A percentile compares a stretch with the other conserved stretches of the same genome.
phyloP scores from a whole-genome alignment of 2,329 filamentous ascomycete species.

The Phialocephala subalpina region DNA sequence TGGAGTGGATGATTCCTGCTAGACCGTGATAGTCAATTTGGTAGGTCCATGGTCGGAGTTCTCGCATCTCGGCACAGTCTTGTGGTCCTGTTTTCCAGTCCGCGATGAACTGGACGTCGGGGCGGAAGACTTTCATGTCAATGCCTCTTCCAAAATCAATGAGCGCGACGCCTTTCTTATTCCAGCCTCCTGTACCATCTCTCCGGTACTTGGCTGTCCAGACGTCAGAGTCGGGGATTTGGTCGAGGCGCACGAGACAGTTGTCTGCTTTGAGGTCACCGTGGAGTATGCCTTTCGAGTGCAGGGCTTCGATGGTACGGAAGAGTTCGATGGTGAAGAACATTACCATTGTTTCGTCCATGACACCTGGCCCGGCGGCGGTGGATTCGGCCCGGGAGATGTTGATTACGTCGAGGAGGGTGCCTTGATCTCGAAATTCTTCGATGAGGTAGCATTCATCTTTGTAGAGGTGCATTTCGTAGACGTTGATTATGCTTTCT shows the following conservation, averaged over 20 bases:
- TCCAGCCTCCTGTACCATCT: slow-evolving; percentile 82
- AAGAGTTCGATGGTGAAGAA: slow-evolving; percentile 94
- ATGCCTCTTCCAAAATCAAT: slow-evolving; percentile 97
- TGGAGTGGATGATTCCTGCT: slow-evolving; percentile 84
- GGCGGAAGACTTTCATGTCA: slow-evolving; percentile 85
- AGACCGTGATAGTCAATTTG: slow-evolving; percentile 97
- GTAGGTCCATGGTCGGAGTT: slow-evolving; percentile 94
- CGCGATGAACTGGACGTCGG: slow-evolving; percentile 86
- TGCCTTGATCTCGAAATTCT: slow-evolving; percentile 88
- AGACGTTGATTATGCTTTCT: slow-evolving; percentile 81
- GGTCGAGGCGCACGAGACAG: slow-evolving; percentile 84
- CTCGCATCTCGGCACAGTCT: slow-evolving; percentile 95
- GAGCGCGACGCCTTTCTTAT: slow-evolving; percentile 78
- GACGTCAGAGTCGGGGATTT: slow-evolving; percentile 50
- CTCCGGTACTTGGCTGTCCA: slow-evolving; percentile 73
- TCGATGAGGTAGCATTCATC: slow-evolving; percentile 92
- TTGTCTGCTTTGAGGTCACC: slow-evolving; percentile 97
- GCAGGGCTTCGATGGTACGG: slow-evolving; percentile 87
- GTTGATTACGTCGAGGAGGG: slow-evolving; percentile 94
- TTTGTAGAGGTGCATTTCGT: slow-evolving; percentile 90
- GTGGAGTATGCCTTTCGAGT: slow-evolving; percentile 81
- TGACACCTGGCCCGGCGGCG: slow-evolving; percentile 62
- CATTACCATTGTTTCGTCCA: slow-evolving; percentile 94
- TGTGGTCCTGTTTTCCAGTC: slow-evolving; percentile 91
- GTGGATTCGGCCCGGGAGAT: slow-evolving; percentile 75